phyloP scores from a whole-genome alignment of 768 basidiomycete genomes.

The Lactarius evosmus region DNA sequence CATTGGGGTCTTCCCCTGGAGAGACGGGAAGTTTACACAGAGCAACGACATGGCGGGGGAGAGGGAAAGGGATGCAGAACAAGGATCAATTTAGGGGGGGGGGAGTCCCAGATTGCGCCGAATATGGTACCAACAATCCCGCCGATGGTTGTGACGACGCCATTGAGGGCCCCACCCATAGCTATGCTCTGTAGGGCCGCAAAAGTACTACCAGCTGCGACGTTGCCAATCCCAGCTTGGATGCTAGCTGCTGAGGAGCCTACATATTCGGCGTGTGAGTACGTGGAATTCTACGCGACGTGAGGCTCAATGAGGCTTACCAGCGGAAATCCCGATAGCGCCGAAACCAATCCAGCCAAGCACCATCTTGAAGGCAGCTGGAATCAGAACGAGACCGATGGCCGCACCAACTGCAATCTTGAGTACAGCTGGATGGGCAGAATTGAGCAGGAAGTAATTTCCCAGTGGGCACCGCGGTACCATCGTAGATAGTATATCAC shows the following conservation, averaged over 20 bases:
- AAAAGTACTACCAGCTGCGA: slow-evolving; percentile 29
- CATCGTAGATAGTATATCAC: too few relatives aligned
- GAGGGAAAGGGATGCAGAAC: neutral
- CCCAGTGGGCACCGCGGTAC: neutral
- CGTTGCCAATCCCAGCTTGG: slow-evolving; percentile 32
- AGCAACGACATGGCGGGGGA: neutral
- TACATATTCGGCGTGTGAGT: slow-evolving; percentile 3
- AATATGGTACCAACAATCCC: neutral
- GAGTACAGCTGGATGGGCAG: neutral
- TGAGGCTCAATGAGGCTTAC: neutral
- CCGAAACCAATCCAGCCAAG: neutral
- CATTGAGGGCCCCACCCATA: slow-evolving; percentile 17
- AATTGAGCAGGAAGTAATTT: neutral
- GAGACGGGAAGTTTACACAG: neutral
- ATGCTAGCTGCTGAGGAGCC: slow-evolving; percentile 31
- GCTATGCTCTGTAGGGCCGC: slow-evolving; percentile 17
- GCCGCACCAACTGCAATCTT: neutral
- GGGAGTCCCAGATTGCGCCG: neutral
- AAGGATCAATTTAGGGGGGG: too few relatives aligned
- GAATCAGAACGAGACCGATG: neutral
- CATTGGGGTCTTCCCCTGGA: neutral
- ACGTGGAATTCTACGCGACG: neutral
- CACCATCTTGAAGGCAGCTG: neutral
- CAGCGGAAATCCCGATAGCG: neutral
- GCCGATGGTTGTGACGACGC: neutral